Conservation (phyloP, 2,329 filamentous ascomycete species). For the Colletotrichum higginsianum region DNA sequence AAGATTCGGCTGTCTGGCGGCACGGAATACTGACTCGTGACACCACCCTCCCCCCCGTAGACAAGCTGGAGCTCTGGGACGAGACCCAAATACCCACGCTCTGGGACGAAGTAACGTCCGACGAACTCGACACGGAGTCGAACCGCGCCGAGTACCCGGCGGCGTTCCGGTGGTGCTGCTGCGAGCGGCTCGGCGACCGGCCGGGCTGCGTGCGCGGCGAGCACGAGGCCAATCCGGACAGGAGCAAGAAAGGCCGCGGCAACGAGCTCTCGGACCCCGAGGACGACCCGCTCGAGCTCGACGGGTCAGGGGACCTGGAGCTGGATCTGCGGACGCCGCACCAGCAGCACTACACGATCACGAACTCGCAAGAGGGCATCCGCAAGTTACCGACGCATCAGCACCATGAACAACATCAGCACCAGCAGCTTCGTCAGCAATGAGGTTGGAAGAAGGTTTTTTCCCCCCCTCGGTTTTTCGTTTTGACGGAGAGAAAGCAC, state of each 20-base stretch:
- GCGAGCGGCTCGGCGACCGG: slow-evolving; percentile 24
- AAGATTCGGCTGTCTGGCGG: not conserved
- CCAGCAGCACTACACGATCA: slow-evolving; percentile 18
- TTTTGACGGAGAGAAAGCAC: not conserved
- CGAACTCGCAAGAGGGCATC: not conserved
- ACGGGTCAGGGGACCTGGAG: not conserved
- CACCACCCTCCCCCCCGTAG: not conserved
- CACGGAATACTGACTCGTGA: slow-evolving; percentile 24
- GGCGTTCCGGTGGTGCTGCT: slow-evolving; percentile 43
- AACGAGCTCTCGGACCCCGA: slow-evolving; percentile 35
- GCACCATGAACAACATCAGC: not conserved
- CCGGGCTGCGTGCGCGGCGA: slow-evolving; percentile 36
- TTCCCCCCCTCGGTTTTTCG: not conserved
- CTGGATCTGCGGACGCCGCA: slow-evolving; percentile 18
- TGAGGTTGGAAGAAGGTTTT: not conserved
- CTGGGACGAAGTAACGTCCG: slow-evolving; percentile 38
- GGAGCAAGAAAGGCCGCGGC: slow-evolving; percentile 40
- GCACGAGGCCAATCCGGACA: slow-evolving; percentile 42
- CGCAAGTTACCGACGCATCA: slow-evolving; percentile 1
- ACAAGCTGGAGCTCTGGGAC: slow-evolving; percentile 40
- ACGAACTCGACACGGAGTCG: slow-evolving; percentile 39
- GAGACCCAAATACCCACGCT: slow-evolving; percentile 34
- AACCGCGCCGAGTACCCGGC: slow-evolving; percentile 38
- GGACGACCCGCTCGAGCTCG: slow-evolving; percentile 34
- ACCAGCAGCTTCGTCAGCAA: not conserved